Evolutionary conservation across 176 grass and related monocot species (phyloP), one percentile per base, ranked within the genome.

Genomic region (Poa pratensis): DNA sequence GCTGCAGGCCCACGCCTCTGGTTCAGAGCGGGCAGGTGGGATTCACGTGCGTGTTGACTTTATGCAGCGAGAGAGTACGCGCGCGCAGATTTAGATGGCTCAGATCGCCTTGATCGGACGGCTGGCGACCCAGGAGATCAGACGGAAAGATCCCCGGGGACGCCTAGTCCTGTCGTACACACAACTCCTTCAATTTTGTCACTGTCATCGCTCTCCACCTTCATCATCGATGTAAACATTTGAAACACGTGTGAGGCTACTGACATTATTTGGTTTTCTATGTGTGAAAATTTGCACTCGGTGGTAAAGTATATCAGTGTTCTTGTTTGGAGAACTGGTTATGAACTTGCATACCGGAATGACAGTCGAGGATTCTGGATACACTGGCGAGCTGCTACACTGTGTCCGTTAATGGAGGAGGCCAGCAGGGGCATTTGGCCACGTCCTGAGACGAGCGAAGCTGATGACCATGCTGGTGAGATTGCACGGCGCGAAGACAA

Each of bases 401-500:
- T 12, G 51, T 34, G 9, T 13, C 19, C 32, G 19, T 3, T 83
- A 43, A 88, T 63, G 65, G 54, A 79, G 75, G 34, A 32, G 30
- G 30, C 30, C 30, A 32, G 30, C 30, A 32, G 52, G 18, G 18
- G 52, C 52, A 54, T 76, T 82, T 9, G 88, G 82, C 14, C 76
- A 68, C 48, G 66, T 91, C 86, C 78, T 86, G 58, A 70, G 49
- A 30, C 85, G 82, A 75, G 76, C 81, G 23, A 80, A 91, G 81
- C 84, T 81, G 70, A 91, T 84, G 63, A 91, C 82, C 5, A 69
- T 79, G 28, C 76, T 43, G 50, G 76, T 63, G 27, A 91, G 89
- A 73, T 91, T 90, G 85, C 86, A 94, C 46, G 79, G 86, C 70
- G 86, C 67, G 61, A 94, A 86, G 12, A 94, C 43, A 68, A 86